Evolutionary conservation across 441 rosid genomes (phyloP), one percentile per base, ranked within the genome.

Genomic region (Kokia cookei): DNA sequence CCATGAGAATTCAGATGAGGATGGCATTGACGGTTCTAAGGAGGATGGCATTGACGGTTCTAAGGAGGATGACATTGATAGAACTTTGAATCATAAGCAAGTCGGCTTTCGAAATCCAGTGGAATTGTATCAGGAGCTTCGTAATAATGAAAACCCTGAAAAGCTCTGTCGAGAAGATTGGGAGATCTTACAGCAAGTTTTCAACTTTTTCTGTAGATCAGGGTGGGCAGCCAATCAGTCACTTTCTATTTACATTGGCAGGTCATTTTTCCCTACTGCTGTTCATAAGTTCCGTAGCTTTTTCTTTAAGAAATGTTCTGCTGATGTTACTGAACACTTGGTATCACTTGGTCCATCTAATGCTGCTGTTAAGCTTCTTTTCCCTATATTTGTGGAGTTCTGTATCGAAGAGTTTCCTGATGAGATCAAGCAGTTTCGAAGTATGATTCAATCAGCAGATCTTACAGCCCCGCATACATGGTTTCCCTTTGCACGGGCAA

Each of bases 401-500:
- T 94, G 97, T 74, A 82, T 94, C 24, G 91, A 87, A 69, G 84
- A 86, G 75, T 91, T 89, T 79, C 89, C 97, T 10, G 86, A 90
- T 65, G 90, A 90, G 85, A 91, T 94, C 72, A 89, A 84, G 82
- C 86, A 82, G 65, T 94, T 94, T 53, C 76, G 67, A 75, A 63
- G 83, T 69, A 81, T 91, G 91, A 78, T 90, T 73, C 82, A 84
- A 32, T 87, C 91, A 3, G 98, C 98, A 22, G 98, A 94, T 79
- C 89, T 94, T 58, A 94, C 93, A n/a, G 87, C 85, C 74, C 99
- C 97, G 0, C 91, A 94, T 19, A 87, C 93, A 19, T 93, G 99
- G 98, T 94, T 93, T 78, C 99, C 97, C 53, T 93, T 93, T 79
- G 96, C 98, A 35, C 82, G 97, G 32, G 97, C 90, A 8, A 94